Conservation (phyloP, 108 stramenopile genomes). For the Pseudonitzschia delicatissima region DNA sequence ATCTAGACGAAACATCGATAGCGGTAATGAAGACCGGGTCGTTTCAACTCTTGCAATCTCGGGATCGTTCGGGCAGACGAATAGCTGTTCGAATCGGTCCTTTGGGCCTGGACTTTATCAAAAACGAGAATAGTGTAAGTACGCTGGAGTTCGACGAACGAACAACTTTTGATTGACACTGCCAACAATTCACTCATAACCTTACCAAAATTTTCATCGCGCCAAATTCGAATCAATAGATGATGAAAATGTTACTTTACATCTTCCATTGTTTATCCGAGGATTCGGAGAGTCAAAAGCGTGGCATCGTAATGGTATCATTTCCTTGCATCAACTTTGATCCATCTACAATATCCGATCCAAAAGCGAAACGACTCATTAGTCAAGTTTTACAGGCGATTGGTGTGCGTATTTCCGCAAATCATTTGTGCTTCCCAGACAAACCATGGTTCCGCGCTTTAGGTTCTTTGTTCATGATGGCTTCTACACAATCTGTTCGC, state of each 20-base stretch:
- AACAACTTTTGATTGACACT: neutral
- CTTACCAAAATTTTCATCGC: neutral
- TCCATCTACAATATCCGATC: slow-evolving; percentile 8
- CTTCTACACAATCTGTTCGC: neutral
- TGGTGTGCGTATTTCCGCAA: slow-evolving; percentile 4
- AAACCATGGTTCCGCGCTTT: slow-evolving; percentile 12
- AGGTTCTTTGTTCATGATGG: neutral
- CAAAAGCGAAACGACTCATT: slow-evolving; percentile 4
- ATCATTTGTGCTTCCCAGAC: slow-evolving; percentile 6
- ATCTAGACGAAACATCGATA: neutral
- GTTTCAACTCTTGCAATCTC: slow-evolving; percentile 11
- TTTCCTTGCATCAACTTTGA: slow-evolving; percentile 4
- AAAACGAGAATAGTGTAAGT: slow-evolving; percentile 5
- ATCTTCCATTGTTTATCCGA: neutral
- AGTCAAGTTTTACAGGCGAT: neutral
- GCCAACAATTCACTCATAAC: neutral
- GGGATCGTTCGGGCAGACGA: slow-evolving; percentile 7
- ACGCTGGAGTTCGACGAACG: neutral
- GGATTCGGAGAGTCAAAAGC: slow-evolving; percentile 22
- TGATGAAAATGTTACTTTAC: slow-evolving; percentile 2
- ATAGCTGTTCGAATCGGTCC: slow-evolving; percentile 6
- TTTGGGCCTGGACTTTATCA: slow-evolving; percentile 1
- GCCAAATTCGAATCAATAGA: neutral
- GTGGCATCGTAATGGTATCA: slow-evolving; percentile 19
- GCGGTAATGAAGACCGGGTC: neutral